A percentile compares a stretch with the other conserved stretches of the same genome.
These are phyloP conservation scores for Magnusiomyces sp. DNA, from an alignment of 1,139 yeast genomes.

Conservation along the genomic window DNA sequence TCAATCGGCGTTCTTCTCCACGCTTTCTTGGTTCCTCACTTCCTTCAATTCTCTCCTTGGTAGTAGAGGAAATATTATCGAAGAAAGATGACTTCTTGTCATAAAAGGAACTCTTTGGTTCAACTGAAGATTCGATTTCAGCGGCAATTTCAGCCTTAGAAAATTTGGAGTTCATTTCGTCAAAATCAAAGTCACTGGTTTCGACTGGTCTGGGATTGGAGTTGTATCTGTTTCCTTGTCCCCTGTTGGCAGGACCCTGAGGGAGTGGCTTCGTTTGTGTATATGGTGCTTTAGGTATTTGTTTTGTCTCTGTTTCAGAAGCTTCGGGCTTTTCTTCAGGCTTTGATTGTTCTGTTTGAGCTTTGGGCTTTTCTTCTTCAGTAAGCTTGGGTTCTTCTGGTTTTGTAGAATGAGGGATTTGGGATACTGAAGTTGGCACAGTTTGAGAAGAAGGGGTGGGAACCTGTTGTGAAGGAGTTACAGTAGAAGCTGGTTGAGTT, in stretches of 20 bases:
- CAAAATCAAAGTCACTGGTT: slow-evolving; percentile 53
- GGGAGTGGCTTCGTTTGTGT: not conserved
- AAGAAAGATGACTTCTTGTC: slow-evolving; percentile 71
- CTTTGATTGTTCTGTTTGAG: not conserved
- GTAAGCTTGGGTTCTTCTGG: not conserved
- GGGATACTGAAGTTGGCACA: not conserved
- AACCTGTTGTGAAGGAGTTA: slow-evolving; percentile 22
- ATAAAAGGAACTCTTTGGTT: slow-evolving; percentile 37
- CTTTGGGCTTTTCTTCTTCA: too few relatives aligned
- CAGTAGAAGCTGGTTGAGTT: slow-evolving; percentile 28
- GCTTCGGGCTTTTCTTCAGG: not conserved
- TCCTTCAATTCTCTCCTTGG: slow-evolving; percentile 30
- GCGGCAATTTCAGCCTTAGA: not conserved
- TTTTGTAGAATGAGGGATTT: not conserved
- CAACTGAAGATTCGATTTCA: slow-evolving; percentile 17
- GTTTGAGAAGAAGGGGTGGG: too few relatives aligned
- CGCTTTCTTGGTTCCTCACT: slow-evolving; percentile 43
- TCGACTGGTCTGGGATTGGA: not conserved
- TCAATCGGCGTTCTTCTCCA: slow-evolving; percentile 52
- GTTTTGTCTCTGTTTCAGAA: not conserved
- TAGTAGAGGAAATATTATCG: slow-evolving; percentile 61
- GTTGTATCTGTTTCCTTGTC: not conserved
- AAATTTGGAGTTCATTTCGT: slow-evolving; percentile 56
- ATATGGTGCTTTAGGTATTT: not conserved
- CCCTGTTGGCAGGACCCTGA: slow-evolving; percentile 3